Percentiles rank a stretch among this genome's conserved stretches.
Evolutionary conservation across 2,329 filamentous ascomycete genomes (phyloP).

Genomic region (Penicillium sp.): DNA sequence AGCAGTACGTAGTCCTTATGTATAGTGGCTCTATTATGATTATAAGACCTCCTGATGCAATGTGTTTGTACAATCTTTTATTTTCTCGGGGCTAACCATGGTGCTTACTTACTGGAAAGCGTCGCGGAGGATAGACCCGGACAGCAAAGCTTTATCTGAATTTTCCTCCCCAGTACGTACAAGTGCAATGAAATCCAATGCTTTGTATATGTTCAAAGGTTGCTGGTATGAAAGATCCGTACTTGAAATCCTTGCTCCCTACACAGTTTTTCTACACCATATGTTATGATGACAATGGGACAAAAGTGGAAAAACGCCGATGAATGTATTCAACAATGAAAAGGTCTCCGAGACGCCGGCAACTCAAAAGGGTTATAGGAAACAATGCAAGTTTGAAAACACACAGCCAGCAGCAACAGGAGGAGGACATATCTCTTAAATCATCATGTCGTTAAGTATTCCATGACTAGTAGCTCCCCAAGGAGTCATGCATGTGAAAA

Average conservation of each 20-base stretch:
- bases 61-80: no score
- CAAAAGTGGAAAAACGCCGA: background rate
- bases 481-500: background rate
- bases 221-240: background rate
- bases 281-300: background rate
- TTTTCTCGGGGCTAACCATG: no score
- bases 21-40: no score
- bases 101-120: no score
- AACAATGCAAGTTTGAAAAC: background rate
- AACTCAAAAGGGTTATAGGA: background rate
- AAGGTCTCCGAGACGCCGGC: slow-evolving; percentile 1
- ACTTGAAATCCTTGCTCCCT: background rate
- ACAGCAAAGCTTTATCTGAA: no score
- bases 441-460: slow-evolving; percentile 5
- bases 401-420: background rate
- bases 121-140: no score
- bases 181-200: background rate
- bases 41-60: no score
- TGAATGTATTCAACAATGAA: background rate
- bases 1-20: background rate
- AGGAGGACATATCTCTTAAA: background rate
- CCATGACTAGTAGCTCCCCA: background rate
- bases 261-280: background rate
- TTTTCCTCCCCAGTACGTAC: no score
- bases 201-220: background rate